Conservation (phyloP, 768 basidiomycete species). For the Dentipellis fragilis region DNA sequence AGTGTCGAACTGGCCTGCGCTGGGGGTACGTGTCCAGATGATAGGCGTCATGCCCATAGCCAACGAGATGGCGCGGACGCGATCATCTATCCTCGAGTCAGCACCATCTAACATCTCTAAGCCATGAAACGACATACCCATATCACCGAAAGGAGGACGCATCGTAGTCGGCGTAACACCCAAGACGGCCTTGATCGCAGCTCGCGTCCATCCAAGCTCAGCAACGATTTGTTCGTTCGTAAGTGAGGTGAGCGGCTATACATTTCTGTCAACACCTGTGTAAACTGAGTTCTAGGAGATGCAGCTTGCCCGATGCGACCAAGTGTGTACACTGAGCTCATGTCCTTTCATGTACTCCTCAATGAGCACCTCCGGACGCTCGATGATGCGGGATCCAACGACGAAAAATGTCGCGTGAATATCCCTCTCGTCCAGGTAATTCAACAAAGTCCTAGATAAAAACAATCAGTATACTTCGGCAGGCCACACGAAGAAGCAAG, state of each 20-base stretch:
- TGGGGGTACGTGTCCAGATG: slow-evolving; percentile 72
- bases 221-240: slow-evolving; percentile 83
- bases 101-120: not conserved
- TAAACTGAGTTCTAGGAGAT: slow-evolving; percentile 13
- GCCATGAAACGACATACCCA: slow-evolving; percentile 30
- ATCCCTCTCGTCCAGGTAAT: slow-evolving; percentile 54
- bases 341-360: slow-evolving; percentile 76
- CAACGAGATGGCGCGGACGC: slow-evolving; percentile 80
- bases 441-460: slow-evolving; percentile 47
- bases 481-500: not conserved
- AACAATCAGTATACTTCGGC: not conserved
- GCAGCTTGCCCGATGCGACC: slow-evolving; percentile 64
- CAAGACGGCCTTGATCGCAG: slow-evolving; percentile 67
- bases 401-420: slow-evolving; percentile 86
- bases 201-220: slow-evolving; percentile 87
- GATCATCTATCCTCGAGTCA: slow-evolving; percentile 49
- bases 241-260: slow-evolving; percentile 52
- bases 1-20: slow-evolving; percentile 54
- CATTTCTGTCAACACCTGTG: slow-evolving; percentile 11
- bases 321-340: slow-evolving; percentile 82
- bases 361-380: slow-evolving; percentile 62
- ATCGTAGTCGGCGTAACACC: slow-evolving; percentile 72
- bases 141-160: slow-evolving; percentile 80
- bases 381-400: slow-evolving; percentile 76
- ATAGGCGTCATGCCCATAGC: slow-evolving; percentile 91